Evolutionary conservation across 495 filamentous ascomycete genomes (phyloP), one percentile per base, ranked within the genome.

Genomic region (Aspergillus egyptiacus): DNA sequence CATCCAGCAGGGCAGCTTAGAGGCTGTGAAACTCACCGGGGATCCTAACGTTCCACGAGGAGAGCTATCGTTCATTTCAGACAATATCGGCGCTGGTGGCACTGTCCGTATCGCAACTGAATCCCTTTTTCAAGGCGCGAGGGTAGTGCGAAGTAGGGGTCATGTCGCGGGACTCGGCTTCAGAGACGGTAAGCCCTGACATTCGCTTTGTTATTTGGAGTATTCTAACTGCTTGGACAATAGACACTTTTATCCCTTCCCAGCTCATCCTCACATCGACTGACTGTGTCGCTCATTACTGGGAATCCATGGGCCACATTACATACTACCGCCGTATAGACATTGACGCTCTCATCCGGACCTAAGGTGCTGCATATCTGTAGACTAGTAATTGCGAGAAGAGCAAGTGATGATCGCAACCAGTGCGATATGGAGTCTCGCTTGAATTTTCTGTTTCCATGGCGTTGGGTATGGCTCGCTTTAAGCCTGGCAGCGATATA

Each of bases 1-100:
- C 2, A 33, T 60, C 15, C 62, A 62, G 18, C 66, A 65, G 13
- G 87, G 87, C 10, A 69, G 79, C 14, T 52, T 96, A 4, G 80
- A 87, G 55, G 91, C 84, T 0, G 79, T 96, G 60, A 97, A 97
- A 60, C 68, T 97, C 25, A 97, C 91, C 0, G 91, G 91, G 2
- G 91, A 97, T 55, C 77, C 80, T 0, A 93, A 96, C 54, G 80
- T 97, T 17, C 91, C 90, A 5, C 76, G 90, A 31, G 91, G 91
- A 13, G 83, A 95, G 58, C 78, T 79, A 50, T 86, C 87, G 0
- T 96, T 91, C 60, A 68, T 85, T 5, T 82, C 83, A 0, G 77
- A 87, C 17, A 87, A 96, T 57, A 80, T 95, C 23, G 83, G 86
- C 0, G 66, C 73, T 0, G 63, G 50, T 2, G 89, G 86, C 7